Conservation (phyloP, 352 stramenopile genomes). For the Phytophthora ohioensis region DNA sequence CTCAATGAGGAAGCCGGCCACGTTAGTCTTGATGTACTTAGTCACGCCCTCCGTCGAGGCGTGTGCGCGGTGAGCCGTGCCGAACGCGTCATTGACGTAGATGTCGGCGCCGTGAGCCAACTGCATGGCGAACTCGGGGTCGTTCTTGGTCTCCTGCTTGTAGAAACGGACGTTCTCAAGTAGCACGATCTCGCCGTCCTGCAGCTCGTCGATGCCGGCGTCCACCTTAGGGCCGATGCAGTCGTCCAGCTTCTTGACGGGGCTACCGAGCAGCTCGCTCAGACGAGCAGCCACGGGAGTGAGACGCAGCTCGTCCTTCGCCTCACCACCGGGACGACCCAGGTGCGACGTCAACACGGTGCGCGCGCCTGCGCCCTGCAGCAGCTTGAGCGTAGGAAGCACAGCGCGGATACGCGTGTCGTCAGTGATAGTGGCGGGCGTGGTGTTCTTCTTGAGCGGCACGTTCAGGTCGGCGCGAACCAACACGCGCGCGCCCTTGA, state of each 20-base stretch:
- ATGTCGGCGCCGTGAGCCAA: conserved; percentile 94
- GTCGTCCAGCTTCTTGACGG: conserved; percentile 94
- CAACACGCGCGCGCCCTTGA: conserved; percentile 97
- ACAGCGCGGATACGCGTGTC: conserved; percentile 95
- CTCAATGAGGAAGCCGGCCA: conserved; percentile 96
- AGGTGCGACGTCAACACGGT: conserved; percentile 97
- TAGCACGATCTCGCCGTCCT: conserved; percentile 94
- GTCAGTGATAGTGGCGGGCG: conserved; percentile 96
- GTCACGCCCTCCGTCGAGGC: conserved; percentile 98
- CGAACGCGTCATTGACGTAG: conserved; percentile 99
- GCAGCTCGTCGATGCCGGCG: conserved; percentile 76
- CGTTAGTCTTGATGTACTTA: conserved; percentile 93
- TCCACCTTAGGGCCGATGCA: conserved; percentile 95
- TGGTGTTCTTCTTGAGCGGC: conserved; percentile 93
- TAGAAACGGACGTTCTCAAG: conserved; percentile 98
- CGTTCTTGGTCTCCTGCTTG: conserved; percentile 98
- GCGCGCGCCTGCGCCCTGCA: conserved; percentile 95
- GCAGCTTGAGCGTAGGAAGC: conserved; percentile 93
- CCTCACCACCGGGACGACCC: conserved; percentile 95
- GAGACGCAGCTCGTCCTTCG: conserved; percentile 84
- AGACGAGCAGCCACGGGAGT: conserved; percentile 94
- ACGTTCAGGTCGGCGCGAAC: conserved; percentile 99
- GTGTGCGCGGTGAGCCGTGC: conserved; percentile 97
- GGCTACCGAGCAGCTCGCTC: conserved; percentile 91
- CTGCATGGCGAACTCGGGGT: conserved; percentile 94